Percentiles rank a stretch among this genome's conserved stretches.
Evolutionary conservation across 2,329 filamentous ascomycete species (phyloP).

Genomic region (Trichoderma sp.): DNA sequence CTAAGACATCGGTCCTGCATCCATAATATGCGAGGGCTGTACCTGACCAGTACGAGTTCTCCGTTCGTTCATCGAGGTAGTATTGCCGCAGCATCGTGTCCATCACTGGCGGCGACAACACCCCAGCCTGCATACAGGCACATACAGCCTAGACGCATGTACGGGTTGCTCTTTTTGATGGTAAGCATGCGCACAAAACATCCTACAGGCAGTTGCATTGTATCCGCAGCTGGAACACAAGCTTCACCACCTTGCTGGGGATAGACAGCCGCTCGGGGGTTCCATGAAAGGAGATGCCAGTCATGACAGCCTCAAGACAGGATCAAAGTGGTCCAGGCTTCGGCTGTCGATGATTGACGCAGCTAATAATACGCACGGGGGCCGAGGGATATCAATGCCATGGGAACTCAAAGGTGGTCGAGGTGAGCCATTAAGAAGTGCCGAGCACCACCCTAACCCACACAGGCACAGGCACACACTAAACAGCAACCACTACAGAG

Average conservation of each 20-base stretch:
- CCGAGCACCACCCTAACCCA: background rate
- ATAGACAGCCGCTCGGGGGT: background rate
- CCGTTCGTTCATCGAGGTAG: background rate
- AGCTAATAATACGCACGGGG: background rate
- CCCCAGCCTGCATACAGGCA: background rate
- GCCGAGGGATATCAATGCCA: background rate
- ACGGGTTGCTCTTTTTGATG: background rate
- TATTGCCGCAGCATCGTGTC: background rate
- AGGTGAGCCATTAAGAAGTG: conserved; percentile 10
- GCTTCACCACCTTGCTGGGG: background rate
- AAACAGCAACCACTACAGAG: background rate
- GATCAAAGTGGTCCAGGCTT: conserved; percentile 9
- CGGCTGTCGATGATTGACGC: conserved; percentile 8
- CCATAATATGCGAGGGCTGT: background rate
- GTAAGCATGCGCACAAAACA: background rate
- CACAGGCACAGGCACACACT: background rate
- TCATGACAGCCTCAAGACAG: background rate
- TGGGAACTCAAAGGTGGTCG: background rate
- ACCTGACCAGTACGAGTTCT: background rate
- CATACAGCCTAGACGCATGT: background rate
- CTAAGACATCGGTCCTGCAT: background rate
- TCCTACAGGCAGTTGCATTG: background rate
- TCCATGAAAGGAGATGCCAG: conserved; percentile 18
- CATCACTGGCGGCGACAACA: background rate
- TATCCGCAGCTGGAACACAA: background rate